phyloP scores from a whole-genome alignment of 2,329 filamentous ascomycete genomes.

The Ascosphaera acerosa region DNA sequence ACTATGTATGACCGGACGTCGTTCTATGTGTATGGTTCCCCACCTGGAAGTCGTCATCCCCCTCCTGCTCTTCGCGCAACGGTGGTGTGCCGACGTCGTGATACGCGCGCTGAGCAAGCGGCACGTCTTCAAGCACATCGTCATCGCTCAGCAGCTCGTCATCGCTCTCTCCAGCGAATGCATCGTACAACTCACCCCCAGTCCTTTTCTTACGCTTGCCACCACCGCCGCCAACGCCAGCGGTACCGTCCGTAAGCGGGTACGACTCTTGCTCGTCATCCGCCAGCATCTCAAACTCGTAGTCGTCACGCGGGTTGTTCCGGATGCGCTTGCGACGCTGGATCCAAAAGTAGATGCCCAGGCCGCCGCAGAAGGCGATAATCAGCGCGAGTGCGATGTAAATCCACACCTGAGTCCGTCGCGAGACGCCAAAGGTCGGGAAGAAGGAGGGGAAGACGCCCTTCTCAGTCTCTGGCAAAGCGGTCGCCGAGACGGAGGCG shows the following conservation, averaged over 20 bases:
- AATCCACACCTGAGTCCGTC: conserved; percentile 79
- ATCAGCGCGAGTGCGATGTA: conserved; percentile 72
- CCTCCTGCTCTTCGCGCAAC: no score
- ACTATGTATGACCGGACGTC: no score
- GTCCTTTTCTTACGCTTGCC: conserved; percentile 23
- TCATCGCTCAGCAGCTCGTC: conserved; percentile 33
- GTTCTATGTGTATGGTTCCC: no score
- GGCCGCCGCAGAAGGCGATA: conserved; percentile 50
- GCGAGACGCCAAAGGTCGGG: conserved; percentile 71
- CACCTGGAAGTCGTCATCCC: no score
- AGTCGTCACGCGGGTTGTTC: conserved; percentile 53
- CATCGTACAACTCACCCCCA: conserved; percentile 86
- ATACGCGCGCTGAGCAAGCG: neutral
- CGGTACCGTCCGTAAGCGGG: conserved; percentile 21
- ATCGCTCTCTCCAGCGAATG: conserved; percentile 82
- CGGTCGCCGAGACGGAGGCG: conserved; percentile 14
- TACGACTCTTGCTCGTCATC: conserved; percentile 43
- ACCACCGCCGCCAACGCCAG: conserved; percentile 8
- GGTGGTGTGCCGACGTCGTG: conserved; percentile 13
- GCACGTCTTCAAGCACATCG: conserved; percentile 4
- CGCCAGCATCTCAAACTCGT: conserved; percentile 84
- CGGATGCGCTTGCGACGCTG: conserved; percentile 52
- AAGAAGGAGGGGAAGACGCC: conserved; percentile 61
- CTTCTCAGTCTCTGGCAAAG: conserved; percentile 7
- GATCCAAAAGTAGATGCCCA: conserved; percentile 60